Evolutionary conservation across 768 basidiomycete species (phyloP).

Genomic region (Crucibulum laeve): DNA sequence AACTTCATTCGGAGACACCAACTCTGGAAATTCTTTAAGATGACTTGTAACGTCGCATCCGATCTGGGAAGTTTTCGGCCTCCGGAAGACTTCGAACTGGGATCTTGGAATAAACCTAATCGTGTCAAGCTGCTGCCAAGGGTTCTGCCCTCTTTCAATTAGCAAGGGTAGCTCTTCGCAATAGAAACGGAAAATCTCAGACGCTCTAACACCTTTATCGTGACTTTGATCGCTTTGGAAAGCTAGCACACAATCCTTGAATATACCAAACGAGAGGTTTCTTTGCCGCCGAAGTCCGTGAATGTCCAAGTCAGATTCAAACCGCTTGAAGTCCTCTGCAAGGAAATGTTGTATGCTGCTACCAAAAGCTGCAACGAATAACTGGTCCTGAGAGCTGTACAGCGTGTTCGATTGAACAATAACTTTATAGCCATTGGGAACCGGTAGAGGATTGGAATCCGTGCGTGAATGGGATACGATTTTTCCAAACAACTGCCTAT

Average conservation of each 20-base stretch:
- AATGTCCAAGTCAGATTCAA: constrained; percentile 20
- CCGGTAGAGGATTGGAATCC: too few species aligned
- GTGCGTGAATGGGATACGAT: too few species aligned
- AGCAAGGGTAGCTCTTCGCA: constrained; percentile 27
- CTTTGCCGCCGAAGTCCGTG: constrained; percentile 26
- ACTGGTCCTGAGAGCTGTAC: constrained; percentile 24
- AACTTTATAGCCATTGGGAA: too few species aligned
- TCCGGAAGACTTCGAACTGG: constrained; percentile 10
- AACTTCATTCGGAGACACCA: constrained; percentile 34
- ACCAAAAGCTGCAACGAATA: constrained; percentile 33
- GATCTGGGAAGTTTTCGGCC: constrained; percentile 3
- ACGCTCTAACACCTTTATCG: constrained; percentile 19
- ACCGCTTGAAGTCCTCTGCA: constrained; percentile 17
- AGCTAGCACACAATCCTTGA: constrained; percentile 28
- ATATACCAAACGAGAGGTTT: constrained; percentile 25
- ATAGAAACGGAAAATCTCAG: constrained; percentile 27
- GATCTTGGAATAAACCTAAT: constrained; percentile 37
- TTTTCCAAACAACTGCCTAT: too few species aligned
- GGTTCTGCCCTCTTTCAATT: constrained; percentile 9
- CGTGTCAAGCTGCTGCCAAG: constrained; percentile 27
- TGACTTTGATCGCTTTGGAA: constrained; percentile 18
- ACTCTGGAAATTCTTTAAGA: constrained; percentile 18
- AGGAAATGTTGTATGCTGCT: constrained; percentile 25
- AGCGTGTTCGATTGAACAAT: too few species aligned
- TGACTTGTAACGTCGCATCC: constrained; percentile 16